Conservation (phyloP, 1,139 yeast species). For the Kluyveromyces sp. region DNA sequence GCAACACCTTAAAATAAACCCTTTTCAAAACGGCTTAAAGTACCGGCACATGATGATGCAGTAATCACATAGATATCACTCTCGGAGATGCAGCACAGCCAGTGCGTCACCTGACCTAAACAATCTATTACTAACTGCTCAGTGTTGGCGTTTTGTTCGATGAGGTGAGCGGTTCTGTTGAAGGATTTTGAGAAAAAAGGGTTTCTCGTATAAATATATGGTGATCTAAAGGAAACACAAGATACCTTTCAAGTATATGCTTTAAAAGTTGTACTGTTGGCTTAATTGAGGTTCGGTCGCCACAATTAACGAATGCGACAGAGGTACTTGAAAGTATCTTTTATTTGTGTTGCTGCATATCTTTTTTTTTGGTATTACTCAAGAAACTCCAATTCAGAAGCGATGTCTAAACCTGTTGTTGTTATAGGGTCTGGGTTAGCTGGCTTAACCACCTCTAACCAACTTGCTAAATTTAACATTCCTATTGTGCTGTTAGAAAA, state of each 20-base stretch:
- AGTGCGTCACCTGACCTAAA: too few relatives aligned
- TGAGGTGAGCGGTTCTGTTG: too few relatives aligned
- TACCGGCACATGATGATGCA: too few relatives aligned
- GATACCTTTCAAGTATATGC: neutral
- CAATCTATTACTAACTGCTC: too few relatives aligned
- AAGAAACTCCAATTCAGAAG: neutral
- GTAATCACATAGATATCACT: too few relatives aligned
- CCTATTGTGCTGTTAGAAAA: slow-evolving; percentile 58
- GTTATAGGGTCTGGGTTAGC: slow-evolving; percentile 79
- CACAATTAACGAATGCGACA: neutral
- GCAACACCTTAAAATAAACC: too few relatives aligned
- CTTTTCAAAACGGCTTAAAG: neutral
- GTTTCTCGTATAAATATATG: neutral
- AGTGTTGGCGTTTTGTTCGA: too few relatives aligned
- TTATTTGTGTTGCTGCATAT: slow-evolving; percentile 1
- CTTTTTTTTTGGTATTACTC: neutral
- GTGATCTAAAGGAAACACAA: neutral
- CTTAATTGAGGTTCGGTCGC: neutral
- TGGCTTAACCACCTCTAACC: slow-evolving; percentile 71
- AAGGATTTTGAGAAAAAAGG: neutral
- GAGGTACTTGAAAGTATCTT: neutral
- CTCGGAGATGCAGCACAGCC: too few relatives aligned
- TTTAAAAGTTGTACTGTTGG: neutral
- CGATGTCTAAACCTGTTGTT: slow-evolving; percentile 37
- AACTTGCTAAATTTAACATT: slow-evolving; percentile 44